A percentile compares a stretch with the other conserved stretches of the same genome.
These are phyloP conservation scores for Metroxylon sagu DNA, from an alignment of 176 grass and related monocot genomes.

Conservation along the genomic window DNA sequence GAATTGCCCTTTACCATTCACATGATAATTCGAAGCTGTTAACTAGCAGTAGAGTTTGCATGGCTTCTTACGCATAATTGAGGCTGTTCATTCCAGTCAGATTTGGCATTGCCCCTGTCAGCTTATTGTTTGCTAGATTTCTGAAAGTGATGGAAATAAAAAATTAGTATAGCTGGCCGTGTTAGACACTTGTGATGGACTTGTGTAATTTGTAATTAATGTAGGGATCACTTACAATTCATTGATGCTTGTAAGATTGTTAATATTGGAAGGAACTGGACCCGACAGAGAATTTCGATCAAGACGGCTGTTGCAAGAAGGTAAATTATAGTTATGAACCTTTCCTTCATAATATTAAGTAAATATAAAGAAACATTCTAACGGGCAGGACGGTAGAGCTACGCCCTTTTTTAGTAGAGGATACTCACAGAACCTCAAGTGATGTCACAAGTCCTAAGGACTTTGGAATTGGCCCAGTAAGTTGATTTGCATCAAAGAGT, in stretches of 20 bases:
- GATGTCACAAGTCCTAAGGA: conserved; percentile 34
- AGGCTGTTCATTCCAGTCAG: conserved; percentile 31
- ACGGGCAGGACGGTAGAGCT: no score
- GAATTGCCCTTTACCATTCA: background rate
- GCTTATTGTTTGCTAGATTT: conserved; percentile 44
- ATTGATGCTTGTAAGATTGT: background rate
- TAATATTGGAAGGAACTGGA: conserved; percentile 8
- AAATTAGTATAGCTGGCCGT: no score
- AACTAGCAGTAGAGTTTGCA: background rate
- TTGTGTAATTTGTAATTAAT: no score
- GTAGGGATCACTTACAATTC: background rate
- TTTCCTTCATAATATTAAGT: no score
- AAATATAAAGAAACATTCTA: no score
- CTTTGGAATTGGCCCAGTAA: conserved; percentile 56
- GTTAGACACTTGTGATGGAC: no score
- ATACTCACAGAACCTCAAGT: conserved; percentile 63
- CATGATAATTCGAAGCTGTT: background rate
- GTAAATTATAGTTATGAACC: conserved; percentile 4
- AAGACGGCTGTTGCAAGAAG: conserved; percentile 14
- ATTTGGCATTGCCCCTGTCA: conserved; percentile 35
- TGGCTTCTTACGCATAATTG: conserved; percentile 44
- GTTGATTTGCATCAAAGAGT: conserved; percentile 61
- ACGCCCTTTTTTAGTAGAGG: no score
- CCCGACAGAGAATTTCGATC: conserved; percentile 3
- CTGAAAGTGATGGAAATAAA: conserved; percentile 15